Conservation (phyloP, 1,284 basidiomycete species). For the Crucibulum cyathiforme region DNA sequence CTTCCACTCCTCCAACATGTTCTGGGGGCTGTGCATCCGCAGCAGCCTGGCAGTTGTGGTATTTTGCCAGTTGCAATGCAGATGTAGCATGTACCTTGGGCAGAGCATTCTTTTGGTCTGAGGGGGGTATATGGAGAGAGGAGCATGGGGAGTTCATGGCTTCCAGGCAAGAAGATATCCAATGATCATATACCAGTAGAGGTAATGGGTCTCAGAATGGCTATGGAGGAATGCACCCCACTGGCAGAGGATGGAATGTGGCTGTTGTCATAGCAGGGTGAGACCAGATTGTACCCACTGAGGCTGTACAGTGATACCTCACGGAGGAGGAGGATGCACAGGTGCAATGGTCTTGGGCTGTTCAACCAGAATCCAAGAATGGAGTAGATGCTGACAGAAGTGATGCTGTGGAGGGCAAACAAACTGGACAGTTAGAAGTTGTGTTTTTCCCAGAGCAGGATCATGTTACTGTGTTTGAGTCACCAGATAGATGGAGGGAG, state of each 20-base stretch:
- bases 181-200: not conserved
- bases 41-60: slow-evolving; percentile 73
- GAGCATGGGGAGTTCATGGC: slow-evolving; percentile 46
- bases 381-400: not conserved
- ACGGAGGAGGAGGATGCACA: slow-evolving; percentile 45
- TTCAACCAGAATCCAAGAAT: too few species aligned
- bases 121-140: slow-evolving; percentile 66
- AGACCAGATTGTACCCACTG: slow-evolving; percentile 65
- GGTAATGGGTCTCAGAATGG: not conserved
- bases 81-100: slow-evolving; percentile 64
- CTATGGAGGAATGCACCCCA: slow-evolving; percentile 1
- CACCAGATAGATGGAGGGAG: slow-evolving; percentile 35
- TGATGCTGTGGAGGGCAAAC: slow-evolving; percentile 6
- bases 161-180: not conserved
- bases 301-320: slow-evolving; percentile 56
- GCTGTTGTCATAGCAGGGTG: slow-evolving; percentile 56
- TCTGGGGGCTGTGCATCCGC: slow-evolving; percentile 34
- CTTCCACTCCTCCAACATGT: not conserved
- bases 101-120: slow-evolving; percentile 69
- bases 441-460: slow-evolving; percentile 57
- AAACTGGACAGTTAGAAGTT: slow-evolving; percentile 48
- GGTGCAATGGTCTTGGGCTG: slow-evolving; percentile 44
- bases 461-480: slow-evolving; percentile 64
- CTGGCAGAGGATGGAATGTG: slow-evolving; percentile 25
- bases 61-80: slow-evolving; percentile 66